These are phyloP conservation scores for Gracilariopsis chorda DNA, from an alignment of 23 red algal genomes.

Conservation along the genomic window DNA sequence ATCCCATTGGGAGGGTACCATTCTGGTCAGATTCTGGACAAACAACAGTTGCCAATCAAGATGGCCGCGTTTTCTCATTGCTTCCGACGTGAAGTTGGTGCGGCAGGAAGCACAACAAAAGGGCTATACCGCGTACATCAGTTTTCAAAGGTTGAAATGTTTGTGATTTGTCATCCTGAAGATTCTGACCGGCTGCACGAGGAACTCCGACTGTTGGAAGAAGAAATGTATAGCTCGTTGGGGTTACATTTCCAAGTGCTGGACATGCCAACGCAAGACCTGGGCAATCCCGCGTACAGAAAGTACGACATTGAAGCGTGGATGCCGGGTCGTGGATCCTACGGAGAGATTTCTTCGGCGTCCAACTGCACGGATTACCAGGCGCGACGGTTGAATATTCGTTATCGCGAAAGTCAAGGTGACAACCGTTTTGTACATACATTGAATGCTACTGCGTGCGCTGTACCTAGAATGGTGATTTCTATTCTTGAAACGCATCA, in stretches of 20 bases:
- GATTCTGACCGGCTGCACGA: slow-evolving; percentile 77
- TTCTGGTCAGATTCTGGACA: slow-evolving; percentile 78
- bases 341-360: slow-evolving; percentile 92
- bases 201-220: slow-evolving; percentile 80
- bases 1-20: slow-evolving; percentile 95
- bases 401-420: slow-evolving; percentile 66
- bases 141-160: slow-evolving; percentile 99
- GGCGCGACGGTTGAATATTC: slow-evolving; percentile 90
- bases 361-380: slow-evolving; percentile 99
- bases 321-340: slow-evolving; percentile 93
- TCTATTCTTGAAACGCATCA: slow-evolving; percentile 93
- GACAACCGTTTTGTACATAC: slow-evolving; percentile 88
- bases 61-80: slow-evolving; percentile 97
- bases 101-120: slow-evolving; percentile 77
- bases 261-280: slow-evolving; percentile 96
- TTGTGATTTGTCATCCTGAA: slow-evolving; percentile 72
- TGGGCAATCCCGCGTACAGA: slow-evolving; percentile 94
- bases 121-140: slow-evolving; percentile 99
- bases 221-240: slow-evolving; percentile 74
- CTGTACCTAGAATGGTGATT: slow-evolving; percentile 93
- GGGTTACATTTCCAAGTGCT: slow-evolving; percentile 88
- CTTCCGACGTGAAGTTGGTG: slow-evolving; percentile 96
- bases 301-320: slow-evolving; percentile 99
- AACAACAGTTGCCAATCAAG: slow-evolving; percentile 78
- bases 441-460: slow-evolving; percentile 97